Conservation (phyloP, 441 rosid genomes). For the Syzygium malaccense region DNA sequence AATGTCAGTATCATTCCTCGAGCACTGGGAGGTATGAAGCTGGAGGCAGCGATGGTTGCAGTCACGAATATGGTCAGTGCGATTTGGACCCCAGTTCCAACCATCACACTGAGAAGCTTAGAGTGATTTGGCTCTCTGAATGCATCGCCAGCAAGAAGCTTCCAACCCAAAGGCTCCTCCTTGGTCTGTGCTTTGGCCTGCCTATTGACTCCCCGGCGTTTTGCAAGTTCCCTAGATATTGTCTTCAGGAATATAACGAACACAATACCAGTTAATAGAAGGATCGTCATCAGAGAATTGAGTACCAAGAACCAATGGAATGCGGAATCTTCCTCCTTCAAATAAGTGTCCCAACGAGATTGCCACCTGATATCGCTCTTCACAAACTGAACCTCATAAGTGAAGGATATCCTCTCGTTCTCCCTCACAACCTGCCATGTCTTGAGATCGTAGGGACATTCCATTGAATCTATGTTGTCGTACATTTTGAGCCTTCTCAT, state of each 20-base stretch:
- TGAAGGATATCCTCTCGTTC: slow-evolving; percentile 7
- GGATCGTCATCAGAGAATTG: neutral
- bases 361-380: slow-evolving; percentile 4
- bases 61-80: neutral
- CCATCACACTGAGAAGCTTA: slow-evolving; percentile 9
- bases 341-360: slow-evolving; percentile 8
- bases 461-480: neutral
- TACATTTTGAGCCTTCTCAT: neutral
- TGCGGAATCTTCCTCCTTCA: neutral
- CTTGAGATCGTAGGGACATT: neutral
- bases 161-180: neutral
- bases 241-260: neutral
- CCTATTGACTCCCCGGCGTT: neutral
- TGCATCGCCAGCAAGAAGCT: neutral
- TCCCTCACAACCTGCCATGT: slow-evolving; percentile 4
- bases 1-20: neutral
- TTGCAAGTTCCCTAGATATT: neutral
- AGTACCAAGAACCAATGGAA: neutral
- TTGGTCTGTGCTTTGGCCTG: neutral
- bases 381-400: slow-evolving; percentile 16
- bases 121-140: neutral
- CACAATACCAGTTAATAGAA: neutral
- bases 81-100: slow-evolving; percentile 5
- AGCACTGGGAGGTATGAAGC: neutral
- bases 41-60: neutral